A percentile compares a stretch with the other conserved stretches of the same genome.
These are phyloP conservation scores for Phytophthora meadii DNA, from an alignment of 352 stramenopile genomes.

Conservation along the genomic window DNA sequence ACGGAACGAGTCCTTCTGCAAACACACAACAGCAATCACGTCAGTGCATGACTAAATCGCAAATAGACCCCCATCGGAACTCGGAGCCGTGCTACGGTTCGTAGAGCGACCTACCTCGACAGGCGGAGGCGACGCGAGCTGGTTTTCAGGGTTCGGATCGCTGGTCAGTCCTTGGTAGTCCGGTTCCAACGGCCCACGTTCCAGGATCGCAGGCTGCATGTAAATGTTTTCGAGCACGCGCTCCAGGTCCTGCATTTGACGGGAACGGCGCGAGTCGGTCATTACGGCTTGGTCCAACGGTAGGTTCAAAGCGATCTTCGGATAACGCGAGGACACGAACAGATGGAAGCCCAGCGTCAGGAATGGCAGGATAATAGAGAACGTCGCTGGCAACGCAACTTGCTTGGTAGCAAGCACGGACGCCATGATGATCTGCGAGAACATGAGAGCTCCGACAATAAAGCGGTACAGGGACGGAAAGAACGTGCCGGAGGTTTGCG, in stretches of 20 bases:
- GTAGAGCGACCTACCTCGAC: slow-evolving; percentile 49
- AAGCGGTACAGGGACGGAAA: slow-evolving; percentile 87
- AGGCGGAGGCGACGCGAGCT: slow-evolving; percentile 68
- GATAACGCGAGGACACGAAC: slow-evolving; percentile 75
- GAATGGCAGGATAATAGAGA: slow-evolving; percentile 73
- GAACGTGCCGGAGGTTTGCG: slow-evolving; percentile 68
- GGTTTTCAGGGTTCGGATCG: slow-evolving; percentile 66
- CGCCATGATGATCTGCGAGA: slow-evolving; percentile 83
- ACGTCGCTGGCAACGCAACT: slow-evolving; percentile 60
- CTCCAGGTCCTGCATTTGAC: slow-evolving; percentile 63
- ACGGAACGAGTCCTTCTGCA: slow-evolving; percentile 45
- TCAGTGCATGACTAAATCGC: slow-evolving; percentile 18
- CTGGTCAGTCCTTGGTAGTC: slow-evolving; percentile 80
- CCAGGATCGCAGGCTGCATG: slow-evolving; percentile 68
- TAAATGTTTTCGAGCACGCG: slow-evolving; percentile 70
- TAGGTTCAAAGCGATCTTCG: slow-evolving; percentile 69
- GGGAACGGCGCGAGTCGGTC: slow-evolving; percentile 63
- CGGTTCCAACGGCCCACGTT: slow-evolving; percentile 70
- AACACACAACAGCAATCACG: slow-evolving; percentile 24
- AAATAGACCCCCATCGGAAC: background rate
- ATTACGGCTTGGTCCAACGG: slow-evolving; percentile 81
- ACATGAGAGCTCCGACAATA: slow-evolving; percentile 77
- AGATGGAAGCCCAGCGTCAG: slow-evolving; percentile 73
- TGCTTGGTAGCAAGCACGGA: slow-evolving; percentile 79
- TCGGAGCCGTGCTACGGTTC: too few relatives aligned